A percentile compares a stretch with the other conserved stretches of the same genome.
phyloP scores from a whole-genome alignment of 352 stramenopile genomes.

The Phytophthora tentaculata region DNA sequence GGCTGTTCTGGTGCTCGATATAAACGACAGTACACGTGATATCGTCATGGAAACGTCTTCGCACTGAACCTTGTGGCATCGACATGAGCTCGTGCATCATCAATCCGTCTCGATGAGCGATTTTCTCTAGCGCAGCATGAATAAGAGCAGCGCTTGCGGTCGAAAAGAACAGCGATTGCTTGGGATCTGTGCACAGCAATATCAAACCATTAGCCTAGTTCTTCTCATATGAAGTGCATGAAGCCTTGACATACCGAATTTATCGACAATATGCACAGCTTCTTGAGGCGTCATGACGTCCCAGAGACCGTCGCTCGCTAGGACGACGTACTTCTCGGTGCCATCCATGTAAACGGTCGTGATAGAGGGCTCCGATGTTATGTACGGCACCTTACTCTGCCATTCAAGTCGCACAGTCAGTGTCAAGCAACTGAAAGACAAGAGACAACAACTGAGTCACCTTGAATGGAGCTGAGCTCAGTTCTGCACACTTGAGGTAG shows the following conservation, averaged over 20 bases:
- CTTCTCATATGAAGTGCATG: neutral
- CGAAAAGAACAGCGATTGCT: constrained; percentile 64
- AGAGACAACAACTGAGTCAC: constrained; percentile 22
- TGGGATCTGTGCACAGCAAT: constrained; percentile 38
- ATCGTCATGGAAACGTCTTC: constrained; percentile 75
- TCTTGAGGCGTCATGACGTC: constrained; percentile 77
- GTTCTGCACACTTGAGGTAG: constrained; percentile 92
- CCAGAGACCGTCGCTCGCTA: constrained; percentile 87
- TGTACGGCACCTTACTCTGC: constrained; percentile 83
- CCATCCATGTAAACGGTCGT: constrained; percentile 53
- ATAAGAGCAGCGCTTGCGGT: constrained; percentile 64
- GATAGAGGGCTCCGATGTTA: constrained; percentile 75
- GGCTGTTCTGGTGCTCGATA: constrained; percentile 38
- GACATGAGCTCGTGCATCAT: constrained; percentile 75
- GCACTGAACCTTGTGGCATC: constrained; percentile 50
- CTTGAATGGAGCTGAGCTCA: constrained; percentile 94
- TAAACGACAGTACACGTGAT: constrained; percentile 84
- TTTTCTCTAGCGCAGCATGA: constrained; percentile 74
- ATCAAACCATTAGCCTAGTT: constrained; percentile 1
- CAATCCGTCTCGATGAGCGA: constrained; percentile 69
- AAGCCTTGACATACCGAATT: constrained; percentile 55
- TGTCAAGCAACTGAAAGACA: neutral
- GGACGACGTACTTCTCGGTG: constrained; percentile 71
- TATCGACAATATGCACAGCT: constrained; percentile 66
- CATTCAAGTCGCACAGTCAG: constrained; percentile 5